Evolutionary conservation across 2,329 filamentous ascomycete genomes (phyloP).

Genomic region (Aspergillus hiratsukae): DNA sequence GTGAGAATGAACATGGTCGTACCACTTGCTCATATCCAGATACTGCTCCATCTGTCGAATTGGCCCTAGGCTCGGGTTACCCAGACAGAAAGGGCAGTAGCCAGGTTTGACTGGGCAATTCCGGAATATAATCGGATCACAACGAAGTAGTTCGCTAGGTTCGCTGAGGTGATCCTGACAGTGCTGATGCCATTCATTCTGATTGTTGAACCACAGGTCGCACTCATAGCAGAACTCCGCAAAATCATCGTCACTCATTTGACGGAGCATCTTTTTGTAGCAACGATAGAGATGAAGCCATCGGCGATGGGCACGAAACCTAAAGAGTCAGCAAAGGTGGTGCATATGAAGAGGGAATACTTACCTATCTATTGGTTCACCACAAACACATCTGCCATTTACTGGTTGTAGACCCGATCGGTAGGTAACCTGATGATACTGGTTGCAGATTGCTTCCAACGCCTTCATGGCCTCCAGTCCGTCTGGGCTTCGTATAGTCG

Average conservation of each 20-base stretch:
- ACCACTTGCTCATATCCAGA: too few species aligned
- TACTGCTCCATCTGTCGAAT: slow-evolving; percentile 1
- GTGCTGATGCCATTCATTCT: slow-evolving; percentile 5
- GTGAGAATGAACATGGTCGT: too few species aligned
- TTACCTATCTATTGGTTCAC: slow-evolving; percentile 6
- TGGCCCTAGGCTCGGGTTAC: background rate
- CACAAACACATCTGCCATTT: slow-evolving; percentile 3
- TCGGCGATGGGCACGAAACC: slow-evolving; percentile 4
- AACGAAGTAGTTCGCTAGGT: slow-evolving; percentile 8
- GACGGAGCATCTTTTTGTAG: slow-evolving; percentile 2
- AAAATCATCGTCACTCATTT: slow-evolving; percentile 6
- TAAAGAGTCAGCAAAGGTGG: slow-evolving; percentile 2
- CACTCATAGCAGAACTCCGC: slow-evolving; percentile 8
- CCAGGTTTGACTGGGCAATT: slow-evolving; percentile 10
- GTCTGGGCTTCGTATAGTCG: slow-evolving; percentile 4
- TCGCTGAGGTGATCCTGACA: slow-evolving; percentile 8
- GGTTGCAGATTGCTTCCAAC: slow-evolving; percentile 9
- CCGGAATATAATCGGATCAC: slow-evolving; percentile 10
- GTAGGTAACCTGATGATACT: slow-evolving; percentile 1
- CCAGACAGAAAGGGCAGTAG: slow-evolving; percentile 10
- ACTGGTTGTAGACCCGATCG: slow-evolving; percentile 3
- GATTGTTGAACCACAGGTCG: slow-evolving; percentile 7
- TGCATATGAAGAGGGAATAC: background rate
- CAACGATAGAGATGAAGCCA: slow-evolving; percentile 14
- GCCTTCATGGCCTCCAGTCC: slow-evolving; percentile 1